Evolutionary conservation across 1,284 basidiomycete species (phyloP), one percentile per base, ranked within the genome.

Genomic region (Peniophora sp.): DNA sequence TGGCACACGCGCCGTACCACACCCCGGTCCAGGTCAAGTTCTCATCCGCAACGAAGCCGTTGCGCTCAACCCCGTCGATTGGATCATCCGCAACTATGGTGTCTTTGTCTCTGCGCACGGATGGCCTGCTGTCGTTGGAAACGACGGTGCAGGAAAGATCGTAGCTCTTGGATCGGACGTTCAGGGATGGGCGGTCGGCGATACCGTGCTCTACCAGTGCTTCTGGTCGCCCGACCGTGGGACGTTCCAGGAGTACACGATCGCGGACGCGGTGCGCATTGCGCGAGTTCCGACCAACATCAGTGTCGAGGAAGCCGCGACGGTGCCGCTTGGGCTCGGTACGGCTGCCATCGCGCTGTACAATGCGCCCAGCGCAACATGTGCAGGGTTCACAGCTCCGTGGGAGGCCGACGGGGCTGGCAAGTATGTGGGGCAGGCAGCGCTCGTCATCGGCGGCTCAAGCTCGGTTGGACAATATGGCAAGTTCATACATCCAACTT

Each of bases 91-190:
- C 38, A 53, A 3, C 55, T 56, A 9, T 20, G 68, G 62, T 12
- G 6, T 32, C 27, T 32, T 32, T 12, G 27, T 32, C 27, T 65
- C 70, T 0, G 48, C 59, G 0, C 23, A 23, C 44, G 44, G 44
- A 22, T 74, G 54, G 51, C 73, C 73, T 2, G 59, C 65, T 1
- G 60, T 73, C 19, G 55, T 53, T 74, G n/a, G 79, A 79, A n/a
- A 65, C 62, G 79, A 82, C 55, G 69, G 65, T 41, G 67, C 70
- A 2, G 80, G 80, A 2, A 60, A 66, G 10, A 70, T 81, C 25
- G 71, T 71, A n/a, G 62, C 64, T 32, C 60, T 79, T 10, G 78
- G 77, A 2, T 56, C 65, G 16, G 70, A 67, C 1, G 74, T 78
- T 1, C 58, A 61, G 0, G 55, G 61, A 38, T 58, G 65, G 12